Evolutionary conservation across 148 eudicot genomes (phyloP), one percentile per base, ranked within the genome.

Genomic region (Vaccinium myrtillus): DNA sequence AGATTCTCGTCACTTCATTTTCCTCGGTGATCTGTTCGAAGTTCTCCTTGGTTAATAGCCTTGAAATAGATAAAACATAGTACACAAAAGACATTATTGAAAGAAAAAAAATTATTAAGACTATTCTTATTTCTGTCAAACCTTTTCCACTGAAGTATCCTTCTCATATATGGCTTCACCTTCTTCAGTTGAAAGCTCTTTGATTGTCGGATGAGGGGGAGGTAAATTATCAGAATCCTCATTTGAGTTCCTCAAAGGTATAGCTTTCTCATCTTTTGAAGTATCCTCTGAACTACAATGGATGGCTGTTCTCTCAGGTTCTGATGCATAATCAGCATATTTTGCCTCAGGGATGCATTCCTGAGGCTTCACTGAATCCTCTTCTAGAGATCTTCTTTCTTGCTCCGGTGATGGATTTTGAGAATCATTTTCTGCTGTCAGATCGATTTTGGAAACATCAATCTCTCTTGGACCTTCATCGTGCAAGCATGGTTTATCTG

Each of bases 131-230:
- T 30, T 27, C 12, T 81, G 12, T 61, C 78, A 69, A 53, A 85
- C 89, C 88, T 84, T 56, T 78, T 88, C 81, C 61, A 46, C 43
- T 54, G 83, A 77, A 84, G 81, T 65, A 50, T 88, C 36, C 25
- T 54, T 63, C 39, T 59, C 46, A 43, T 43, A 49, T 69, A 55
- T 39, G 82, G 56, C 83, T 82, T 82, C 85, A 80, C 86, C 59
- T 86, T 55, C 84, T 67, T 88, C 83, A 74, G n/a, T 30, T 78
- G 56, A 39, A 81, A 50, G 43, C 63, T 82, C 77, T 73, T 65
- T 82, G 85, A 78, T 61, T 74, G 16, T 49, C n/a, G 63, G 50
- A 46, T 69, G 71, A 48, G 74, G 77, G 46, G 73, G 58, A 67
- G 54, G 53, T 46, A 81, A 74, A 25, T 14, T 59, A 23, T 65